Evolutionary conservation across 306 rosid genomes (phyloP).

Genomic region (Betula pendula): DNA sequence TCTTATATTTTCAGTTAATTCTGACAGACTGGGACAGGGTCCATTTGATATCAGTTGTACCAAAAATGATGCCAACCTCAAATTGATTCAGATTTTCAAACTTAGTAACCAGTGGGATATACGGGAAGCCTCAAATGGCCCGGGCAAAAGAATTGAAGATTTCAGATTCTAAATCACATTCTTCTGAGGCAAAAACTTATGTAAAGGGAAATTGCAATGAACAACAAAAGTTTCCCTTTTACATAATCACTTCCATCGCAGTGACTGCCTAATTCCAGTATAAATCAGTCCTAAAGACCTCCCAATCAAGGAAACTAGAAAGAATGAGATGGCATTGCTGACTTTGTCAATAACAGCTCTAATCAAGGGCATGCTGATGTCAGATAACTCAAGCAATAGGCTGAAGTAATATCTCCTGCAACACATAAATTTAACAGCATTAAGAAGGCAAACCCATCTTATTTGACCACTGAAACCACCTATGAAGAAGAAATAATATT

Average conservation of each 20-base stretch:
- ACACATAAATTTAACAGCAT: conserved; percentile 19
- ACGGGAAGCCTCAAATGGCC: not conserved
- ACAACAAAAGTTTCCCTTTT: conserved; percentile 31
- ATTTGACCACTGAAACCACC: not conserved
- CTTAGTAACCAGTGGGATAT: conserved; percentile 6
- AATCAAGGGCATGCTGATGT: conserved; percentile 75
- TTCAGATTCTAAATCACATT: conserved; percentile 24
- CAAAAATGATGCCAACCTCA: not conserved
- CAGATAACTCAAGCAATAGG: conserved; percentile 81
- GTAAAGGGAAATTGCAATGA: conserved; percentile 17
- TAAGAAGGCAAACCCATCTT: conserved; percentile 13
- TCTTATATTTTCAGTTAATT: no score
- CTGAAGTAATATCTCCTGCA: conserved; percentile 94
- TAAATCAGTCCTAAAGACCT: conserved; percentile 92
- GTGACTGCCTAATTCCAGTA: conserved; percentile 89
- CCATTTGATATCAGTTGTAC: not conserved
- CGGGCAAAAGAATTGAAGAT: conserved; percentile 13
- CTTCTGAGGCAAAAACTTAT: conserved; percentile 6
- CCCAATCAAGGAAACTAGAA: conserved; percentile 83
- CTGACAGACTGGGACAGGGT: not conserved
- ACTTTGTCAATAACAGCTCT: conserved; percentile 67
- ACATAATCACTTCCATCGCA: conserved; percentile 66
- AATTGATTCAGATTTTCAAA: conserved; percentile 5
- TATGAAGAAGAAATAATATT: conserved; percentile 6
- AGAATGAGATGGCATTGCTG: conserved; percentile 76